phyloP scores from a whole-genome alignment of 75 land plant species.

The Sequoia sempervirens region DNA sequence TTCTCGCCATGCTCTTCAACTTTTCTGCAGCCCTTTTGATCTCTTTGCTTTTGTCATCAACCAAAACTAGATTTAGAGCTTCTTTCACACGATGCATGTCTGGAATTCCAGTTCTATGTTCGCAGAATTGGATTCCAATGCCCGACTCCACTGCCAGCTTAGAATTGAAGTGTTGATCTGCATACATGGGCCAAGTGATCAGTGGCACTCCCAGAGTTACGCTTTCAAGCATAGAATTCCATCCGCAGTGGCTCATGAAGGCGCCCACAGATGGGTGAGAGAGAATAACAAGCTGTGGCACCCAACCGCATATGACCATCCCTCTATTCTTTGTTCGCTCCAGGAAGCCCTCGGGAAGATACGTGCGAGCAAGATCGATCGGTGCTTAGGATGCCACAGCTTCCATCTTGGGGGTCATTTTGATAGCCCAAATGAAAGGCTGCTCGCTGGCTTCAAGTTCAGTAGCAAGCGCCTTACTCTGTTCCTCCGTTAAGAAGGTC shows the following conservation, averaged over 20 bases:
- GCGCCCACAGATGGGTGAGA: slow-evolving; percentile 2
- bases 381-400: no score
- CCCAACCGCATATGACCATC: slow-evolving; percentile 10
- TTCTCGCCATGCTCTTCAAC: neutral
- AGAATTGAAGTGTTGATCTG: slow-evolving; percentile 1
- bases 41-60: neutral
- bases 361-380: neutral
- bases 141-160: neutral
- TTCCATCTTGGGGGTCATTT: no score
- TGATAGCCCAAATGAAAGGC: no score
- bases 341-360: neutral
- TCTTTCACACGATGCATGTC: neutral
- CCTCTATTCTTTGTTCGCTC: slow-evolving; percentile 12
- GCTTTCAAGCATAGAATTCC: slow-evolving; percentile 9
- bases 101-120: neutral
- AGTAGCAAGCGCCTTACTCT: no score
- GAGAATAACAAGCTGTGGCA: slow-evolving; percentile 12
- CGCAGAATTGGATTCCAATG: neutral
- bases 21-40: neutral
- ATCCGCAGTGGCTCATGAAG: slow-evolving; percentile 9
- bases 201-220: slow-evolving; percentile 7
- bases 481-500: no score
- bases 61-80: neutral
- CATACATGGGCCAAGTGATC: neutral
- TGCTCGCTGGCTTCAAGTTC: no score